phyloP scores from a whole-genome alignment of 371 early-diverging fungal species.

The Ordospora pajunii region DNA sequence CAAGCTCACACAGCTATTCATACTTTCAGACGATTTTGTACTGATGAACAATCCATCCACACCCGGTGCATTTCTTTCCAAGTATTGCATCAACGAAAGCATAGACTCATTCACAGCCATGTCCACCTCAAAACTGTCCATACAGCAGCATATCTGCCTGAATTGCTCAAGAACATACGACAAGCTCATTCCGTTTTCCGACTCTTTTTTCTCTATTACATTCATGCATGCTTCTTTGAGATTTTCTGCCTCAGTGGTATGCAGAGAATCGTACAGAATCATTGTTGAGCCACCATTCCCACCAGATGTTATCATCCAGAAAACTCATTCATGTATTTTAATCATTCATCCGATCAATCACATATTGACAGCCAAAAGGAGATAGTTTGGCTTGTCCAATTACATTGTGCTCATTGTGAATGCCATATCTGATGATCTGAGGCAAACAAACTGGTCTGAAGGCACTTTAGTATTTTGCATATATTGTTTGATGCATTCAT shows the following conservation, averaged over 20 bases:
- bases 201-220: not conserved
- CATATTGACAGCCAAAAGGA: not conserved
- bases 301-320: not conserved
- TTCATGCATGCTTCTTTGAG: constrained; percentile 4
- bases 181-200: not conserved
- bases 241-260: not conserved
- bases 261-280: constrained; percentile 16
- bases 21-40: not conserved
- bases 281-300: not conserved
- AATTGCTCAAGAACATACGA: not conserved
- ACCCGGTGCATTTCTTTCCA: not conserved
- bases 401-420: too few relatives aligned
- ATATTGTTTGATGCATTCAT: too few relatives aligned
- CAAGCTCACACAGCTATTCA: constrained; percentile 1
- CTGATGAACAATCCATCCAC: not conserved
- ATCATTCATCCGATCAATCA: not conserved
- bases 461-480: too few relatives aligned
- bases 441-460: too few relatives aligned
- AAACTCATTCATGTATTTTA: not conserved
- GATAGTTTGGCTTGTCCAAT: not conserved
- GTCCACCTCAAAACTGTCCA: not conserved
- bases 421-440: too few relatives aligned
- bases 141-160: not conserved
- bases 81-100: not conserved
- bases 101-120: not conserved